phyloP scores from a whole-genome alignment of 169 alveolate genomes.

The Sarcocystis neurona region DNA sequence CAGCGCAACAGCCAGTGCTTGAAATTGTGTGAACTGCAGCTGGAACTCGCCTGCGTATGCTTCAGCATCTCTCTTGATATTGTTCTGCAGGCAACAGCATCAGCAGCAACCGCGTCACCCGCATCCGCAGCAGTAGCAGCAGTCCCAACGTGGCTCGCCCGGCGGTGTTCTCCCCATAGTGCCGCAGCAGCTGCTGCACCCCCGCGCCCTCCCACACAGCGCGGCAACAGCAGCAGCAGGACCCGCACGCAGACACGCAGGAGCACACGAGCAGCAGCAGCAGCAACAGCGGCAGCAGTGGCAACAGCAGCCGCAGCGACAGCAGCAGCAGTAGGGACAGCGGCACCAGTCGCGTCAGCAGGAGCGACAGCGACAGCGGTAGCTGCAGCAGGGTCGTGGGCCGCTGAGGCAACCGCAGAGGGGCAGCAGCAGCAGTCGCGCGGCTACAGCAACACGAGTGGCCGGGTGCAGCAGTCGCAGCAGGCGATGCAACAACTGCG shows the following conservation, averaged over 20 bases:
- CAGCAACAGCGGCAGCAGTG: slow-evolving; percentile 27
- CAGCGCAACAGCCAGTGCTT: slow-evolving; percentile 63
- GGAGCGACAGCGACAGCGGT: too few relatives aligned
- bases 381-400: too few relatives aligned
- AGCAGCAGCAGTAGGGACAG: background rate
- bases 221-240: background rate
- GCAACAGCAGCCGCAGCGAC: background rate
- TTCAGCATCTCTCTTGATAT: slow-evolving; percentile 69
- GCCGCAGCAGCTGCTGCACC: slow-evolving; percentile 38
- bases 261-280: slow-evolving; percentile 13
- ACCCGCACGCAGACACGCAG: background rate
- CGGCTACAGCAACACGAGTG: too few relatives aligned
- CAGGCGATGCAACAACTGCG: too few relatives aligned
- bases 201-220: background rate
- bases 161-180: background rate
- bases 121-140: background rate
- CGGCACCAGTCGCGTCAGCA: too few relatives aligned
- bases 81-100: slow-evolving; percentile 56
- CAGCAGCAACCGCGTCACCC: background rate
- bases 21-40: slow-evolving; percentile 65
- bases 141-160: background rate
- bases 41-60: slow-evolving; percentile 69
- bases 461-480: too few relatives aligned
- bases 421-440: too few relatives aligned
- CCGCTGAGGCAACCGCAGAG: too few relatives aligned